Evolutionary conservation across 106 monocot species (phyloP).

Genomic region (Posidonia australis): DNA sequence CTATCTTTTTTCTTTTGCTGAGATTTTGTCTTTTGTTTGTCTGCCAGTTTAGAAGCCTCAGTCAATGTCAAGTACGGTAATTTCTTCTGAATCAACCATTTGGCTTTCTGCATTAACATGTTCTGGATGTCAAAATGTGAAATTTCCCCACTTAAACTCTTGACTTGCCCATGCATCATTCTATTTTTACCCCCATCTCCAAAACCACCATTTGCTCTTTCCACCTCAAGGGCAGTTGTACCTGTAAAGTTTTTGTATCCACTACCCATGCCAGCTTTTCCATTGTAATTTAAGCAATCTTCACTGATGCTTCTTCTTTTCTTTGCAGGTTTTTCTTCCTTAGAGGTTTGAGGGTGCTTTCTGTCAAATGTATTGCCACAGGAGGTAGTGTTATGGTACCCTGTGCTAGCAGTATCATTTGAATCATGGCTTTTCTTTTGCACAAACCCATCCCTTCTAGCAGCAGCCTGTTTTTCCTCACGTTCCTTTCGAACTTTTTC

Average conservation of each 20-base stretch:
- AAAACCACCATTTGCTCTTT: not conserved
- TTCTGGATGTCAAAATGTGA: conserved; percentile 5
- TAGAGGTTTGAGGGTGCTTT: not conserved
- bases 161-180: not conserved
- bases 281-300: not conserved
- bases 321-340: conserved; percentile 9
- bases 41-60: conserved; percentile 3
- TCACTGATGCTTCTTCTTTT: conserved; percentile 12
- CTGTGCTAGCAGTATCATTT: conserved; percentile 4
- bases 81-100: conserved; percentile 7
- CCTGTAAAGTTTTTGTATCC: not conserved
- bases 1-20: conserved; percentile 15
- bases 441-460: conserved; percentile 33
- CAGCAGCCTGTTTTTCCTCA: conserved; percentile 42
- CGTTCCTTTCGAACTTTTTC: conserved; percentile 50
- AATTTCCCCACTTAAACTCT: conserved; percentile 4
- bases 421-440: conserved; percentile 14
- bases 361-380: conserved; percentile 1
- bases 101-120: conserved; percentile 18
- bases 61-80: conserved; percentile 3
- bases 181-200: conserved; percentile 1
- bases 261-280: conserved; percentile 1
- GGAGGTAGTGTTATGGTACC: conserved; percentile 3
- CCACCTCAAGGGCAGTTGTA: conserved; percentile 2
- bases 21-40: conserved; percentile 17